A percentile compares a stretch with the other conserved stretches of the same genome.
Evolutionary conservation across 371 early-diverging fungal genomes (phyloP).

Genomic region (Apophysomyces elegans): DNA sequence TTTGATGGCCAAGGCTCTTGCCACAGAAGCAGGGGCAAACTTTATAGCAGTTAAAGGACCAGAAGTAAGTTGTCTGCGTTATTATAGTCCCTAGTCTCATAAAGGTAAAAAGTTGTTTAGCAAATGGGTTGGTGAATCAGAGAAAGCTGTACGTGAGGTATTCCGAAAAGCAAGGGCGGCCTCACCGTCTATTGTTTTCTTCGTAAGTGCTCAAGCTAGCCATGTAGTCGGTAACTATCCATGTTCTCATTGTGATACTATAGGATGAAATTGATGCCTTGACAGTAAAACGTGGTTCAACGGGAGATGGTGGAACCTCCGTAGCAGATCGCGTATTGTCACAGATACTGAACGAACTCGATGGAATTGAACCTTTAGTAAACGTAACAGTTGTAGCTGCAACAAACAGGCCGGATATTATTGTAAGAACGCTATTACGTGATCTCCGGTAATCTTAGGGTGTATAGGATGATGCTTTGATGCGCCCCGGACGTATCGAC

Average conservation of each 20-base stretch:
- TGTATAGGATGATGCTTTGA: constrained; percentile 83
- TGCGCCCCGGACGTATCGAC: constrained; percentile 98
- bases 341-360: constrained; percentile 93
- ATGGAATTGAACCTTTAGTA: constrained; percentile 94
- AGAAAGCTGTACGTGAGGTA: constrained; percentile 94
- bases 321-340: constrained; percentile 94
- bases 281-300: constrained; percentile 78
- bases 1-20: constrained; percentile 94
- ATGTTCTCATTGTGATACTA: neutral
- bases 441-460: neutral
- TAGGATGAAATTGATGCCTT: constrained; percentile 98
- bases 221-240: neutral
- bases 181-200: constrained; percentile 96
- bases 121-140: constrained; percentile 99
- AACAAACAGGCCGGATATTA: constrained; percentile 98
- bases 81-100: neutral
- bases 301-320: constrained; percentile 74
- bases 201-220: constrained; percentile 65
- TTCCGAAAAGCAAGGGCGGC: constrained; percentile 95
- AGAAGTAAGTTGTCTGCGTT: constrained; percentile 61
- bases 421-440: constrained; percentile 53
- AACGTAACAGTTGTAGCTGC: constrained; percentile 98
- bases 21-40: constrained; percentile 96
- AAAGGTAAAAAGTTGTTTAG: constrained; percentile 74
- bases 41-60: constrained; percentile 98